Conservation (phyloP, 192 early-diverging fungal species). For the Obelidium mucronatum region DNA sequence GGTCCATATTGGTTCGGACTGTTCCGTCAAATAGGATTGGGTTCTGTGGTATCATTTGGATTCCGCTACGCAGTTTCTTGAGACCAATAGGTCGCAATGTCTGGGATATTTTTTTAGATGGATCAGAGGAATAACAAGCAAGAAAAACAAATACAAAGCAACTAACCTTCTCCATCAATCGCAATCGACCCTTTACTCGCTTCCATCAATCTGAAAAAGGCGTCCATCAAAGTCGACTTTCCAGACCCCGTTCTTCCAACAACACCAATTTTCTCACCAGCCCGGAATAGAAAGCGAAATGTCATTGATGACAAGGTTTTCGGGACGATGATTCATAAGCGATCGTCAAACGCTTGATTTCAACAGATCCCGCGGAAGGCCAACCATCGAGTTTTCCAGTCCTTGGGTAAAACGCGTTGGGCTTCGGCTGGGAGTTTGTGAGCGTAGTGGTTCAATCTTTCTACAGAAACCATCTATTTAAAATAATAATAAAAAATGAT, state of each 20-base stretch:
- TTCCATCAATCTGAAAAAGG: constrained; percentile 74
- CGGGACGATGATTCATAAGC: constrained; percentile 65
- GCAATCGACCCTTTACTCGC: constrained; percentile 53
- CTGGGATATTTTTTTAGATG: constrained; percentile 60
- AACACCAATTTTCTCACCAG: constrained; percentile 80
- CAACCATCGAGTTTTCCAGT: constrained; percentile 10
- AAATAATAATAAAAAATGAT: background rate
- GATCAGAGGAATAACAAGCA: constrained; percentile 62
- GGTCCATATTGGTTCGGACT: constrained; percentile 77
- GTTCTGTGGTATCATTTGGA: constrained; percentile 32
- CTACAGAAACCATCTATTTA: background rate
- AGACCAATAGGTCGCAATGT: constrained; percentile 57
- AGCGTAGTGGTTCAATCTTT: background rate
- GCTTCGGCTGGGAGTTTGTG: constrained; percentile 28
- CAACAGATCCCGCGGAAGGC: constrained; percentile 51
- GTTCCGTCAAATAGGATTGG: constrained; percentile 51
- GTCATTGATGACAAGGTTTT: constrained; percentile 72
- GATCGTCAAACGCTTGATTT: constrained; percentile 66
- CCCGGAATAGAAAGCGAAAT: constrained; percentile 61
- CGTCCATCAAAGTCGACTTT: constrained; percentile 67
- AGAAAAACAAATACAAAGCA: no score
- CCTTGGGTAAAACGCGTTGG: constrained; percentile 59
- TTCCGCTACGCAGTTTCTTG: constrained; percentile 45
- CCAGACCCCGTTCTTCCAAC: constrained; percentile 85
- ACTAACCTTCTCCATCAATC: constrained; percentile 71